Conservation (phyloP, 805 yeast genomes). For the Debaryomyces castellii region DNA sequence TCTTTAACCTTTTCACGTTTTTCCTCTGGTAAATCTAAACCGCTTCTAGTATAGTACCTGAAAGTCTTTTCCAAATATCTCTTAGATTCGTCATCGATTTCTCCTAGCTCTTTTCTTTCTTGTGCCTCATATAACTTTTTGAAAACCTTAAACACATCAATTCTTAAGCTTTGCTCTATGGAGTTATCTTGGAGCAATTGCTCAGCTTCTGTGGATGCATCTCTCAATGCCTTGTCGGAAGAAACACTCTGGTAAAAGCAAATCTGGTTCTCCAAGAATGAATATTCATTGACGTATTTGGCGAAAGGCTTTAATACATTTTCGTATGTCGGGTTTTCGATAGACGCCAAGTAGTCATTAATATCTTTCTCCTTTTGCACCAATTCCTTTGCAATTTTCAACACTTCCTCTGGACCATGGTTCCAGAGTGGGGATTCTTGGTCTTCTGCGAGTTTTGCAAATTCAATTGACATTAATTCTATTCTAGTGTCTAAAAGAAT, state of each 20-base stretch:
- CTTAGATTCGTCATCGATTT: slow-evolving; percentile 52
- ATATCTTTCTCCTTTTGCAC: slow-evolving; percentile 43
- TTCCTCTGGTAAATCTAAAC: slow-evolving; percentile 60
- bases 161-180: slow-evolving; percentile 66
- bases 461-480: slow-evolving; percentile 13
- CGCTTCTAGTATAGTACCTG: slow-evolving; percentile 61
- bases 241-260: slow-evolving; percentile 76
- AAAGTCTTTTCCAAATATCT: slow-evolving; percentile 58
- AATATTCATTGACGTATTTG: slow-evolving; percentile 48
- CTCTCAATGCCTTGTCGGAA: slow-evolving; percentile 60
- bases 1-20: slow-evolving; percentile 56
- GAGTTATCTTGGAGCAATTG: slow-evolving; percentile 52
- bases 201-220: slow-evolving; percentile 66
- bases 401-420: slow-evolving; percentile 52
- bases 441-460: slow-evolving; percentile 3
- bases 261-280: slow-evolving; percentile 48
- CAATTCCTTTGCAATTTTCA: slow-evolving; percentile 40
- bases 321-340: slow-evolving; percentile 53
- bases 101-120: slow-evolving; percentile 25
- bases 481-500: neutral
- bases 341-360: slow-evolving; percentile 53
- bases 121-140: slow-evolving; percentile 47
- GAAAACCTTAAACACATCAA: slow-evolving; percentile 60
- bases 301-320: slow-evolving; percentile 55
- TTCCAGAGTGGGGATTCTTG: slow-evolving; percentile 52